These are phyloP conservation scores for Tylopilus sp. DNA, from an alignment of 768 basidiomycete species.

Conservation along the genomic window DNA sequence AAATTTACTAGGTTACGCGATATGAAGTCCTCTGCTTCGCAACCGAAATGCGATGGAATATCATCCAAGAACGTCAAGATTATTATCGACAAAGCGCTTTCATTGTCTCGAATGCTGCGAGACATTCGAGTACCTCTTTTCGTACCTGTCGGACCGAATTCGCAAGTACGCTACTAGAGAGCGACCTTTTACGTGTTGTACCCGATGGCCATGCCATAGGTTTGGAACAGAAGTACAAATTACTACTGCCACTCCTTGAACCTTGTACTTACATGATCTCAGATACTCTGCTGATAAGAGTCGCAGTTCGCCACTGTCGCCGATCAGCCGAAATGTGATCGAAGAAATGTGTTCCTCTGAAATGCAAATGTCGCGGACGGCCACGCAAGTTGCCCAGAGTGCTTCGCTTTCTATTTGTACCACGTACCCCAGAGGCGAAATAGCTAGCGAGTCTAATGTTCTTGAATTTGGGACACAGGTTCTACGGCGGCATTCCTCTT, in stretches of 20 bases:
- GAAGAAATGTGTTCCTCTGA: constrained; percentile 15
- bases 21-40: constrained; percentile 33
- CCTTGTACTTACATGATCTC: not conserved
- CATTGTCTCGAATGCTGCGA: constrained; percentile 10
- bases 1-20: constrained; percentile 16
- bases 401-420: not conserved
- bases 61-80: constrained; percentile 1
- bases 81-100: constrained; percentile 19
- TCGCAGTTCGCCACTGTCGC: constrained; percentile 14
- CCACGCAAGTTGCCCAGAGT: not conserved
- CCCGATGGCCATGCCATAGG: not conserved
- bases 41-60: constrained; percentile 22
- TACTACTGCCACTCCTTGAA: not conserved
- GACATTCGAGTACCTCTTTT: not conserved
- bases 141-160: not conserved
- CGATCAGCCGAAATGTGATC: constrained; percentile 15
- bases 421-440: not conserved
- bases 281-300: not conserved
- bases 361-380: not conserved
- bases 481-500: not conserved
- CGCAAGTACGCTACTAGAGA: constrained; percentile 7
- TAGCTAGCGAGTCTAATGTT: not conserved
- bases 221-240: constrained; percentile 3
- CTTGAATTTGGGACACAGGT: not conserved
- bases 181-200: constrained; percentile 20